Percentiles rank a stretch among this genome's conserved stretches.
Conservation (phyloP, 768 basidiomycete genomes). For the Roridomyces roridus region DNA sequence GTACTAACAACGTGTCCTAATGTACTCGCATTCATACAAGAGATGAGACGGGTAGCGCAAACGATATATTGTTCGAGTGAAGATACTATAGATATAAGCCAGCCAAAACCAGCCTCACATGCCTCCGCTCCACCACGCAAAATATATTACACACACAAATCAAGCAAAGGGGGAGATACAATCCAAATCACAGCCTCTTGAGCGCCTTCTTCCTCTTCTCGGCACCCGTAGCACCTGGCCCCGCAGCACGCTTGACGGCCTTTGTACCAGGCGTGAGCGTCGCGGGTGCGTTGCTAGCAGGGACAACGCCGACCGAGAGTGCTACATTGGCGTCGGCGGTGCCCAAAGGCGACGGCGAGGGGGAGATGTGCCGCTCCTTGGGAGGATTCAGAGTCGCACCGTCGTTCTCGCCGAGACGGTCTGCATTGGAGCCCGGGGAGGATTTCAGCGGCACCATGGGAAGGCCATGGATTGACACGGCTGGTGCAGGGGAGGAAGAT, state of each 20-base stretch:
- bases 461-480: conserved; percentile 29
- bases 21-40: too few relatives aligned
- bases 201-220: conserved; percentile 92
- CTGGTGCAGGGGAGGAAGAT: conserved; percentile 49
- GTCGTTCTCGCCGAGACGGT: conserved; percentile 38
- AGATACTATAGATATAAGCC: not conserved
- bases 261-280: conserved; percentile 47
- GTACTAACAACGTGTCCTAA: too few relatives aligned
- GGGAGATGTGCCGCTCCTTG: conserved; percentile 71
- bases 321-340: conserved; percentile 75
- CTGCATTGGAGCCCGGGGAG: conserved; percentile 35
- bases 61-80: conserved; percentile 1
- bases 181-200: conserved; percentile 63
- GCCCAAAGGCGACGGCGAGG: conserved; percentile 72
- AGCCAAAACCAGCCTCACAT: not conserved
- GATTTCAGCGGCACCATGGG: conserved; percentile 49
- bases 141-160: conserved; percentile 7
- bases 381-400: conserved; percentile 27
- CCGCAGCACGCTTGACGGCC: conserved; percentile 72
- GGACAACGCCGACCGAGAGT: conserved; percentile 39
- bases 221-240: conserved; percentile 54
- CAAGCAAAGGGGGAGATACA: not conserved
- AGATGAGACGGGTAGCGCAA: conserved; percentile 7
- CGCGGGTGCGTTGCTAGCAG: conserved; percentile 36
- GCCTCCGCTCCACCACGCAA: conserved; percentile 6